These are phyloP conservation scores for Tetrahymena borealis DNA, from an alignment of 73 alveolate species.

Conservation along the genomic window DNA sequence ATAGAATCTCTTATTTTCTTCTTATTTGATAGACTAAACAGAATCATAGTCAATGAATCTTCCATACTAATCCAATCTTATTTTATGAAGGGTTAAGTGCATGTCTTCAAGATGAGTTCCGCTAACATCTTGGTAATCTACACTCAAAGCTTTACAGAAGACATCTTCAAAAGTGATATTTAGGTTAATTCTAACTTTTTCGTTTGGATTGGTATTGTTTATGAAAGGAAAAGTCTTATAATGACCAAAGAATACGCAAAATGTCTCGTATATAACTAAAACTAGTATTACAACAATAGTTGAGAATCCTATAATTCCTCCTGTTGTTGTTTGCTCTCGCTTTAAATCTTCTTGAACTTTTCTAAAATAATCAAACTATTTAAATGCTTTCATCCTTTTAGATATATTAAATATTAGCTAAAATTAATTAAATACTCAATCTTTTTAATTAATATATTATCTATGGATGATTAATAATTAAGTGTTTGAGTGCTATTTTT, in stretches of 20 bases:
- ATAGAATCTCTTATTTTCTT: background rate
- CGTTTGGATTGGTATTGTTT: background rate
- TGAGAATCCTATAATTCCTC: background rate
- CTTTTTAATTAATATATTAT: too few relatives aligned
- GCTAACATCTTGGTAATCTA: background rate
- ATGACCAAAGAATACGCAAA: background rate
- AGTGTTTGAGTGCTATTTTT: too few relatives aligned
- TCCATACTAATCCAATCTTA: background rate
- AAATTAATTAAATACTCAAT: background rate
- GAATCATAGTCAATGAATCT: background rate
- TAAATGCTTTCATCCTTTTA: background rate
- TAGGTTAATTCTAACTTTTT: background rate
- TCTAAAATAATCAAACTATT: background rate
- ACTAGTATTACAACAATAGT: background rate
- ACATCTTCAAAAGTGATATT: background rate
- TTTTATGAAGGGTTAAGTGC: background rate
- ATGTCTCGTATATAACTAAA: background rate
- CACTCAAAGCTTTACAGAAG: background rate
- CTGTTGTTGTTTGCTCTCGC: background rate
- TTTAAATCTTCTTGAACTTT: background rate
- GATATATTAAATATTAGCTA: background rate
- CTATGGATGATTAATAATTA: too few relatives aligned
- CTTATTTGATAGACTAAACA: background rate
- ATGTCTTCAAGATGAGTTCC: background rate
- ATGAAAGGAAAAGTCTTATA: background rate